These are phyloP conservation scores for Dipteronia sinensis DNA, from an alignment of 345 rosid species.

Conservation along the genomic window DNA sequence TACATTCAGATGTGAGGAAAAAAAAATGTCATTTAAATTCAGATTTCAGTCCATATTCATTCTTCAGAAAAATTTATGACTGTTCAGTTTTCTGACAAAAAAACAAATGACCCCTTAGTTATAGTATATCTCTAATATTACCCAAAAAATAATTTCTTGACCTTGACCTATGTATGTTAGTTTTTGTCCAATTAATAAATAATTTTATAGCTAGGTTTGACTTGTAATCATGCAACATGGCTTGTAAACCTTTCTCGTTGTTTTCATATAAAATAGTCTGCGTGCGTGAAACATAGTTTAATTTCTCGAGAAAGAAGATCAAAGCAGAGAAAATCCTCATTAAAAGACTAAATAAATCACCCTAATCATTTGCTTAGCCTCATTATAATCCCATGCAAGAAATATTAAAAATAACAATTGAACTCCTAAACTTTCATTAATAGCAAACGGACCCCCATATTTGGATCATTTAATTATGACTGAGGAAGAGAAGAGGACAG, in stretches of 20 bases:
- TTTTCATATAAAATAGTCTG: background rate
- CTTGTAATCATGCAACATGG: too few species aligned
- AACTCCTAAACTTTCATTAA: background rate
- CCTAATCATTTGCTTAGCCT: conserved; percentile 32
- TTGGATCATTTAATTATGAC: background rate
- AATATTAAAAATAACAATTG: background rate
- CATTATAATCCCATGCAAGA: conserved; percentile 14
- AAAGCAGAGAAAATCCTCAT: conserved; percentile 23
- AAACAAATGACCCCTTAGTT: too few species aligned
- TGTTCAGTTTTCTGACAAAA: too few species aligned
- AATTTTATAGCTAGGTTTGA: too few species aligned
- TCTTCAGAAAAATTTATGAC: too few species aligned
- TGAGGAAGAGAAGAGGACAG: conserved; percentile 15
- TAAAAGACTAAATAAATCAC: conserved; percentile 22
- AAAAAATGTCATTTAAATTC: too few species aligned
- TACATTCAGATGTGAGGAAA: too few species aligned
- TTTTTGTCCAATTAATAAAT: too few species aligned
- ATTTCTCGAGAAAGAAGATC: conserved; percentile 15
- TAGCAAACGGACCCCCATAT: conserved; percentile 3
- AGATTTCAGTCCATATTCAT: too few species aligned
- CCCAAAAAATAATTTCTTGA: too few species aligned
- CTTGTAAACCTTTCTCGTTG: background rate
- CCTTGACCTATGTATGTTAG: too few species aligned
- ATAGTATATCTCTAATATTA: too few species aligned
- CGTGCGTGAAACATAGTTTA: background rate